phyloP scores from a whole-genome alignment of 495 filamentous ascomycete species.

The Aspergillus sclerotiicarbonarius region DNA sequence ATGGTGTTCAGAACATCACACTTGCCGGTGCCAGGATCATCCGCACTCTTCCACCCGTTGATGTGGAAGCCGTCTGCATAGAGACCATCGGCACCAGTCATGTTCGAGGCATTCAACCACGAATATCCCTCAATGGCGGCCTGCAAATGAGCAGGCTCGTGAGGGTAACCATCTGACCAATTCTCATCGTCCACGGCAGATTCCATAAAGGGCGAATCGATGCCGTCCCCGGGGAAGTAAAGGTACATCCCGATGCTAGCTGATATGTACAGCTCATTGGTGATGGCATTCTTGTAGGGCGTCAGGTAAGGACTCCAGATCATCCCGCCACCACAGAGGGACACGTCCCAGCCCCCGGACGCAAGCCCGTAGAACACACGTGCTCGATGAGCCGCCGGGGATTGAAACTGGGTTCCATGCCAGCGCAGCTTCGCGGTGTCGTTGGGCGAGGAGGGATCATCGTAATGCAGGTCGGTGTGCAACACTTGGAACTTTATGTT shows the following conservation, averaged over 20 bases:
- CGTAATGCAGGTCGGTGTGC: conserved; percentile 63
- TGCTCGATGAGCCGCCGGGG: conserved; percentile 79
- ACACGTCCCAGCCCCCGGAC: conserved; percentile 74
- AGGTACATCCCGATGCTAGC: conserved; percentile 89
- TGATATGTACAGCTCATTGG: conserved; percentile 86
- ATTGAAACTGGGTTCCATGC: conserved; percentile 75
- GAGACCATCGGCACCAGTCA: conserved; percentile 77
- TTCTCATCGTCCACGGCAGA: conserved; percentile 8
- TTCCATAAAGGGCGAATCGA: conserved; percentile 62
- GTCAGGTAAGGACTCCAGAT: conserved; percentile 78
- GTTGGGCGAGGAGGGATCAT: conserved; percentile 12
- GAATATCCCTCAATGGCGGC: conserved; percentile 75
- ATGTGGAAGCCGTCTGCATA: conserved; percentile 93
- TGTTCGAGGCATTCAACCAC: conserved; percentile 76
- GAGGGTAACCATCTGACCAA: conserved; percentile 36
- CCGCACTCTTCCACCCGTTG: conserved; percentile 53
- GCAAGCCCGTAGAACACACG: conserved; percentile 89
- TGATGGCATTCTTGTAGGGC: conserved; percentile 97
- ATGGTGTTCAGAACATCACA: conserved; percentile 83
- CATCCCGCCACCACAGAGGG: conserved; percentile 87
- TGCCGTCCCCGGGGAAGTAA: conserved; percentile 78
- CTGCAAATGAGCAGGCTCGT: conserved; percentile 63
- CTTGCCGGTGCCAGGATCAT: conserved; percentile 48
- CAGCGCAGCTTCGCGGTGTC: conserved; percentile 40
- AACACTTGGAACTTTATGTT: conserved; percentile 69